Conservation (phyloP, 1,284 basidiomycete genomes). For the Vanrija pseudolonga region DNA sequence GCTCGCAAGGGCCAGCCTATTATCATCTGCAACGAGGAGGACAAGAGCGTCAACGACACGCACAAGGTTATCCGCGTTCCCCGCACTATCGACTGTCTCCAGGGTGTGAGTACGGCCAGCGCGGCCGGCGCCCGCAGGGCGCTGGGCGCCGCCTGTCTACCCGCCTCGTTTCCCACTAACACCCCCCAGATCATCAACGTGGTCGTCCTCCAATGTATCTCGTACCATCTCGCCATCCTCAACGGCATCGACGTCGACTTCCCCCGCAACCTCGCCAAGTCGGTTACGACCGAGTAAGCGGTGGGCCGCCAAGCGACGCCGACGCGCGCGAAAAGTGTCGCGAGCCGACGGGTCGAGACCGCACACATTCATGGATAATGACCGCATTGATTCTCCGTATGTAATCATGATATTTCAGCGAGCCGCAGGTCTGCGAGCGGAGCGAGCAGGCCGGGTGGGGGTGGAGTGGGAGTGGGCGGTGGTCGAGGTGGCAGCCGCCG, state of each 20-base stretch:
- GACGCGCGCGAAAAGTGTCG: too few species aligned
- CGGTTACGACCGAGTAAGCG: conserved; percentile 42
- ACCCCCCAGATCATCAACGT: conserved; percentile 50
- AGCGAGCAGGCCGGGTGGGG: too few species aligned
- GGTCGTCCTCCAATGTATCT: conserved; percentile 91
- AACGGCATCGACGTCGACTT: conserved; percentile 98
- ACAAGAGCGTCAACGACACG: conserved; percentile 66
- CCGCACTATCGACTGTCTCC: conserved; percentile 88
- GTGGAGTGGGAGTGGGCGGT: too few species aligned
- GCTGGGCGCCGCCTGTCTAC: too few species aligned
- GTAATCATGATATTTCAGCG: not conserved
- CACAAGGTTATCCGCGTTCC: conserved; percentile 89
- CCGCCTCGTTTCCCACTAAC: not conserved
- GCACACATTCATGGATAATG: not conserved
- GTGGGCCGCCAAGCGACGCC: not conserved
- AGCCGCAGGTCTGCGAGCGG: not conserved
- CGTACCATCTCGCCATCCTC: conserved; percentile 92
- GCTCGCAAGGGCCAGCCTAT: conserved; percentile 95
- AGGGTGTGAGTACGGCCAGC: conserved; percentile 56
- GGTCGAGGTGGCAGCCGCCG: too few species aligned
- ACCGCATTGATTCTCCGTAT: not conserved
- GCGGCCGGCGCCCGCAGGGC: too few species aligned
- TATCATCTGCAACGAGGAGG: conserved; percentile 93
- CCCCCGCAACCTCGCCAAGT: conserved; percentile 81
- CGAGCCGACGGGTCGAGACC: not conserved